Percentiles rank a stretch among this genome's conserved stretches.
Evolutionary conservation across 2,329 filamentous ascomycete species (phyloP).

Genomic region (Stagonosporopsis rhizophila): DNA sequence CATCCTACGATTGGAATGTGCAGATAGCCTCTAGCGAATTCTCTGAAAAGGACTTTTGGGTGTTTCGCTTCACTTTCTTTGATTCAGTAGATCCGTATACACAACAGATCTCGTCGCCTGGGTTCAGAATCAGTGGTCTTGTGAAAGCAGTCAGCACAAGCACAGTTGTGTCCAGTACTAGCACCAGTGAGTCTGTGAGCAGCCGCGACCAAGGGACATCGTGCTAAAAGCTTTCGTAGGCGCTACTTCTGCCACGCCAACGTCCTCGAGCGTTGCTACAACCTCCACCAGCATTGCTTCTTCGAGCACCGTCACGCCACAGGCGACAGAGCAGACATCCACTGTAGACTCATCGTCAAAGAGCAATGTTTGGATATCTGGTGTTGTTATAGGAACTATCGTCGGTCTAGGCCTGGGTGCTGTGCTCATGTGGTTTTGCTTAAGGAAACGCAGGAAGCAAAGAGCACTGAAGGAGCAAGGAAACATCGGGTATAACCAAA

Average conservation of each 20-base stretch:
- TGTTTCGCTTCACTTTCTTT: slow-evolving; percentile 22
- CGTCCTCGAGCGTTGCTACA: slow-evolving; percentile 12
- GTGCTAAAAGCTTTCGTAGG: slow-evolving; percentile 13
- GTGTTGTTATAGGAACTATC: slow-evolving; percentile 21
- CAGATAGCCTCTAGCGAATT: slow-evolving; percentile 23
- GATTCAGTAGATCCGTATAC: slow-evolving; percentile 11
- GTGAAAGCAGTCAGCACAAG: slow-evolving; percentile 16
- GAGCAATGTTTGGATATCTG: slow-evolving; percentile 23
- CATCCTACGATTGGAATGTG: slow-evolving; percentile 26
- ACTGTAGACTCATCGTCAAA: slow-evolving; percentile 6
- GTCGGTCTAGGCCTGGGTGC: slow-evolving; percentile 21
- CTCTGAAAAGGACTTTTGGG: slow-evolving; percentile 21
- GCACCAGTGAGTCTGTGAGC: not conserved
- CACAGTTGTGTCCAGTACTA: slow-evolving; percentile 17
- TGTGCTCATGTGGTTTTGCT: slow-evolving; percentile 19
- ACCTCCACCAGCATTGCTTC: slow-evolving; percentile 2
- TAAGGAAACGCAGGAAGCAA: not conserved
- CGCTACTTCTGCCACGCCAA: slow-evolving; percentile 2
- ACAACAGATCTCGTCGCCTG: slow-evolving; percentile 24
- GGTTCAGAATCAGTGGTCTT: slow-evolving; percentile 21
- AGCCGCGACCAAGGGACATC: not conserved
- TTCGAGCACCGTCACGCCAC: slow-evolving; percentile 4
- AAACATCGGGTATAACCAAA: not conserved
- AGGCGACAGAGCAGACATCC: slow-evolving; percentile 3
- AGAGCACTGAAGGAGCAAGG: not conserved